phyloP scores from a whole-genome alignment of 78 protist species.

The Chrysochromulina parva region DNA sequence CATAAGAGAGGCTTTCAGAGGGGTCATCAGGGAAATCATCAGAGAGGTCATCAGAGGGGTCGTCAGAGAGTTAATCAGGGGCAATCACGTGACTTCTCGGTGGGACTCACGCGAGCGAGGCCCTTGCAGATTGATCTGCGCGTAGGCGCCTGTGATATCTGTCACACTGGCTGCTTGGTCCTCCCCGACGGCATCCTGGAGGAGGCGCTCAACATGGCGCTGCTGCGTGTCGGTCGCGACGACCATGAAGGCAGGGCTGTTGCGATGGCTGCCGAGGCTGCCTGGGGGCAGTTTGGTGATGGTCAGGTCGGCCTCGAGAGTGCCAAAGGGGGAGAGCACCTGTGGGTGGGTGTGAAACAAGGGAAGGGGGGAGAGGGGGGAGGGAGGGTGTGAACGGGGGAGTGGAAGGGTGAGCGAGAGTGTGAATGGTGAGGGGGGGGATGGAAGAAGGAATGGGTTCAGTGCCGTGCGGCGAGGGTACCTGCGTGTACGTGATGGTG shows the following conservation, averaged over 20 bases:
- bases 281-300: not conserved
- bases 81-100: too few species aligned
- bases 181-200: not conserved
- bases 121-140: conserved; percentile 35
- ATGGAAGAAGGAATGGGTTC: too few species aligned
- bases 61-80: too few species aligned
- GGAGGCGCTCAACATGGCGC: conserved; percentile 17
- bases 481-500: conserved; percentile 36
- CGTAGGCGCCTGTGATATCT: conserved; percentile 36
- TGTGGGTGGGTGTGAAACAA: too few species aligned
- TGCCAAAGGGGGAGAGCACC: conserved; percentile 12
- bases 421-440: too few species aligned
- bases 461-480: conserved; percentile 18
- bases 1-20: too few species aligned
- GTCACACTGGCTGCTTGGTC: not conserved
- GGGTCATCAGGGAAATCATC: too few species aligned
- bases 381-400: too few species aligned
- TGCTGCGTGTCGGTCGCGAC: not conserved
- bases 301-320: conserved; percentile 37
- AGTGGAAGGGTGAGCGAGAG: too few species aligned
- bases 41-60: too few species aligned
- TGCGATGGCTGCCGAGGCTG: not conserved
- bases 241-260: conserved; percentile 12
- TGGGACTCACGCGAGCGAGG: conserved; percentile 35
- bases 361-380: too few species aligned